phyloP scores from a whole-genome alignment of 495 filamentous ascomycete species.

The Lichenothelia convexa region DNA sequence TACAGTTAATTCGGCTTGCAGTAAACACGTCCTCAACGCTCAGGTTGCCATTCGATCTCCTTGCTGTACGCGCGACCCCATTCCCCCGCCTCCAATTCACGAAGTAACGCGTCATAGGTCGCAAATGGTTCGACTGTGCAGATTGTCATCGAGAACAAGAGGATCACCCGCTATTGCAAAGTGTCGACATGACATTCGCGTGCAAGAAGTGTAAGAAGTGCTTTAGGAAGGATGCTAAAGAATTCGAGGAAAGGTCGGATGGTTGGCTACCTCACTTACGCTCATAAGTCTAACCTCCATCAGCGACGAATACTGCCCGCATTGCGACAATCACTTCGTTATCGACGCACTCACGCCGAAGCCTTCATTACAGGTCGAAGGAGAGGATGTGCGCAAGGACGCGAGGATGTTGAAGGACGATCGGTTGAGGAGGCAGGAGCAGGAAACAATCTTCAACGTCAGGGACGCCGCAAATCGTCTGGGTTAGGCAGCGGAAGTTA shows the following conservation, averaged over 20 bases:
- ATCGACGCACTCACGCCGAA: constrained; percentile 72
- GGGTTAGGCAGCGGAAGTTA: constrained; percentile 34
- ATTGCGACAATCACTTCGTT: constrained; percentile 97
- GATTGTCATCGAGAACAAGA: constrained; percentile 76
- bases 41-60: constrained; percentile 90
- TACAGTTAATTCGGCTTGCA: constrained; percentile 18
- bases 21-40: constrained; percentile 96
- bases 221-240: constrained; percentile 79
- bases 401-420: constrained; percentile 88
- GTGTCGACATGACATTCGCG: constrained; percentile 74
- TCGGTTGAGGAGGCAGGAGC: constrained; percentile 42
- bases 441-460: constrained; percentile 49
- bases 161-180: constrained; percentile 54
- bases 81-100: neutral
- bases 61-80: constrained; percentile 47
- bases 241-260: constrained; percentile 69
- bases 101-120: constrained; percentile 34
- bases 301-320: constrained; percentile 97
- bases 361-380: constrained; percentile 63
- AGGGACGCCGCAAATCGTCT: constrained; percentile 54
- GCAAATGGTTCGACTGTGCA: constrained; percentile 97
- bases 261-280: neutral
- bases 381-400: constrained; percentile 73
- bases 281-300: neutral
- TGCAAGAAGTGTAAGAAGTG: constrained; percentile 98